phyloP scores from a whole-genome alignment of 768 basidiomycete species.

The Leccinum boreale region DNA sequence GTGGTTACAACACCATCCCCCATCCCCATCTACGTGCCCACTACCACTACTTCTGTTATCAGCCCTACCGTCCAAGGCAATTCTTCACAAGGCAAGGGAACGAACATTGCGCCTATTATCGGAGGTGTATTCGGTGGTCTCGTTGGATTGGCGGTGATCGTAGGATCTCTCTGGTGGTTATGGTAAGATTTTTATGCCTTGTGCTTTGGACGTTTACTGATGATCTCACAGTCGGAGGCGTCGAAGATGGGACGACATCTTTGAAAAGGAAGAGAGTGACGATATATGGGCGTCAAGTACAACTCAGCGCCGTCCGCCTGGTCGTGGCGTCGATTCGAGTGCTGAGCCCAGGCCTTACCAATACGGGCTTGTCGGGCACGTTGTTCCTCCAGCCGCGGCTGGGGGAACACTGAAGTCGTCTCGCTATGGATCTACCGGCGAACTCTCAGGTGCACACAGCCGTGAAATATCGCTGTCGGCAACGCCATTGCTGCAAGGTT shows the following conservation, averaged over 20 bases:
- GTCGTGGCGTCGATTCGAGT: constrained; percentile 27
- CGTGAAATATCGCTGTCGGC: constrained; percentile 26
- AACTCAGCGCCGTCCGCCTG: constrained; percentile 18
- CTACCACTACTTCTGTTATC: constrained; percentile 7
- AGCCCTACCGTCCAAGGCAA: constrained; percentile 16
- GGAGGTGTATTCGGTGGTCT: constrained; percentile 56
- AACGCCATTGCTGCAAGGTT: constrained; percentile 21
- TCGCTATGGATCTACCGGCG: constrained; percentile 20
- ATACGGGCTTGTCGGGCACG: constrained; percentile 58
- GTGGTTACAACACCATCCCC: constrained; percentile 35
- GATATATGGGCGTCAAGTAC: constrained; percentile 16
- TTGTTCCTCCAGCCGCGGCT: constrained; percentile 27
- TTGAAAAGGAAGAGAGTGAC: constrained; percentile 42
- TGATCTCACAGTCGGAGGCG: constrained; percentile 38
- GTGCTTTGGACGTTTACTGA: constrained; percentile 9
- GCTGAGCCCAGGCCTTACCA: constrained; percentile 56
- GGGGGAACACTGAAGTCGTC: constrained; percentile 35
- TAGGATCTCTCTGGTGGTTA: constrained; percentile 46
- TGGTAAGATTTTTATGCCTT: constrained; percentile 36
- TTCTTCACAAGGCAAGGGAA: constrained; percentile 18
- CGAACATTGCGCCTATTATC: constrained; percentile 44
- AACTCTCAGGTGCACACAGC: constrained; percentile 19
- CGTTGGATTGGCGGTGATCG: constrained; percentile 45
- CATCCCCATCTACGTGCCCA: constrained; percentile 28
- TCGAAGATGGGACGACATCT: constrained; percentile 49